These are phyloP conservation scores for Karstenula rhodostoma DNA, from an alignment of 2,329 filamentous ascomycete genomes.

Conservation along the genomic window DNA sequence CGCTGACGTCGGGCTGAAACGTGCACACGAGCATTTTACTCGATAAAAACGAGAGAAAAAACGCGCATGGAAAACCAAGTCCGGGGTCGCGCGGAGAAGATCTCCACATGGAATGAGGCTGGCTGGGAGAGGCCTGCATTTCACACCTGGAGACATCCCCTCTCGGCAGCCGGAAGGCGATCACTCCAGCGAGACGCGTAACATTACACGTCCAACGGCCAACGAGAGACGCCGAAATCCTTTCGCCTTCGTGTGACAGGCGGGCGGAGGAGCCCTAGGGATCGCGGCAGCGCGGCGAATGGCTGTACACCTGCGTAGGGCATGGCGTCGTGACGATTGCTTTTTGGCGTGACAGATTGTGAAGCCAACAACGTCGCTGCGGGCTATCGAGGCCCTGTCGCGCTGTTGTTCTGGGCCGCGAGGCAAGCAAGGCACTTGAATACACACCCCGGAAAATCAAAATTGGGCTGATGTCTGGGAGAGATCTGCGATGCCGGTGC, in stretches of 20 bases:
- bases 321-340: background rate
- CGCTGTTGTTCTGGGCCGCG: background rate
- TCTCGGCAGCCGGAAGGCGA: constrained; percentile 14
- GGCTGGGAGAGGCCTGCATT: background rate
- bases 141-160: background rate
- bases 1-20: constrained; percentile 14
- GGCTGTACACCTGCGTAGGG: background rate
- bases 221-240: constrained; percentile 7
- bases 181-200: background rate
- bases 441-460: background rate
- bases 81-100: background rate
- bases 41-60: background rate
- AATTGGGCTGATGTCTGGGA: background rate
- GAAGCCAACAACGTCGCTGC: constrained; percentile 8
- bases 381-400: background rate
- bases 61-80: background rate
- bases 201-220: background rate
- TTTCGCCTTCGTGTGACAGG: constrained; percentile 4
- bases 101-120: constrained; percentile 9
- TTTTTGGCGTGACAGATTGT: constrained; percentile 8
- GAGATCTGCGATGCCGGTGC: background rate
- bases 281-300: background rate
- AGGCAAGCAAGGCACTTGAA: background rate
- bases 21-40: constrained; percentile 10
- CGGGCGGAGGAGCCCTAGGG: constrained; percentile 1